A percentile compares a stretch with the other conserved stretches of the same genome.
Evolutionary conservation across 129 eudicot genomes (phyloP).

Genomic region (Flaveria linearis): DNA sequence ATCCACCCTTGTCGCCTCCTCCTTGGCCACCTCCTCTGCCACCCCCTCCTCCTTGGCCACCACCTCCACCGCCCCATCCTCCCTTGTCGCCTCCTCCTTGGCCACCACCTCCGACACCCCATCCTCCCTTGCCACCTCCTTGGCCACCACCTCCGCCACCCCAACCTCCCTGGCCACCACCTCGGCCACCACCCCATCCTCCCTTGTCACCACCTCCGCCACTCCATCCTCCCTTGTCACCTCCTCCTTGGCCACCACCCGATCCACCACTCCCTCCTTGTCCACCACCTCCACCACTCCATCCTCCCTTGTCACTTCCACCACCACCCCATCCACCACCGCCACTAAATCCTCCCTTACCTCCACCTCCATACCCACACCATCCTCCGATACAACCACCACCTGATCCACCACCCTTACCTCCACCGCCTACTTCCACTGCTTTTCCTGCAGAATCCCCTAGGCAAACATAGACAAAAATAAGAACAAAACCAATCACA

Average conservation of each 20-base stretch:
- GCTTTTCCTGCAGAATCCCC: constrained; percentile 21
- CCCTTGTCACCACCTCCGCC: no score
- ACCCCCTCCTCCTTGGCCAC: constrained; percentile 24
- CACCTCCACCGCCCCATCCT: constrained; percentile 20
- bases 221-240: no score
- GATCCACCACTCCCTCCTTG: constrained; percentile 16
- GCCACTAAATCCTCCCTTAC: constrained; percentile 30
- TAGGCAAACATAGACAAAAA: constrained; percentile 20
- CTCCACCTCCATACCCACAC: constrained; percentile 42
- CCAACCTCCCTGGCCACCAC: constrained; percentile 13
- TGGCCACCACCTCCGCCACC: constrained; percentile 9
- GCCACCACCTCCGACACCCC: constrained; percentile 1
- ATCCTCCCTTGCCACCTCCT: constrained; percentile 23
- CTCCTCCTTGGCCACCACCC: constrained; percentile 25
- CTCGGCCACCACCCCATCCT: not conserved
- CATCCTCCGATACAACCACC: constrained; percentile 38
- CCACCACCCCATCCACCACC: constrained; percentile 26
- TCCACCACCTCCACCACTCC: constrained; percentile 24
- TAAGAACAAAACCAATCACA: constrained; percentile 20
- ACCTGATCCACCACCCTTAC: constrained; percentile 19
- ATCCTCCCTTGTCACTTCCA: constrained; percentile 21
- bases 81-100: constrained; percentile 19
- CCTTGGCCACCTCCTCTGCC: constrained; percentile 15
- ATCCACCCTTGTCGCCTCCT: constrained; percentile 18
- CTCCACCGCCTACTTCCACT: constrained; percentile 19